Percentiles rank a stretch among this genome's conserved stretches.
Conservation (phyloP, 2,329 filamentous ascomycete genomes). For the Shiraia sp. region DNA sequence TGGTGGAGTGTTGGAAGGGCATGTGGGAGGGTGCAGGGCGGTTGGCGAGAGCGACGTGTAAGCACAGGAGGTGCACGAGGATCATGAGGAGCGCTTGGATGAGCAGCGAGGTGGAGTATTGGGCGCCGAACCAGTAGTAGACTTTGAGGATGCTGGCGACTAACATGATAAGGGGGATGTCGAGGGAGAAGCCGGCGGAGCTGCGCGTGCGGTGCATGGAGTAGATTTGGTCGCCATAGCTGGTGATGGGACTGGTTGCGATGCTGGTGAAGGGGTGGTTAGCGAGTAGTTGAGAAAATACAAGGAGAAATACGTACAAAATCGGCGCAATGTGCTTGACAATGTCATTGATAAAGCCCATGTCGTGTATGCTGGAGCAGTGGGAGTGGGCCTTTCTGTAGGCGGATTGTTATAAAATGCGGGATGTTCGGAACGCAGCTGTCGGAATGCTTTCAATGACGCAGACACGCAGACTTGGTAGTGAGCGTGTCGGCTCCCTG, state of each 20-base stretch:
- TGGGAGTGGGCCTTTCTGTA: neutral
- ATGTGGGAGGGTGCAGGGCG: conserved; percentile 51
- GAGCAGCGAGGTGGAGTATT: conserved; percentile 62
- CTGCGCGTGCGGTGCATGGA: conserved; percentile 63
- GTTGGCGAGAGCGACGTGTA: conserved; percentile 65
- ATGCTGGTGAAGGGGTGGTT: conserved; percentile 49
- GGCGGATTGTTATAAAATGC: neutral
- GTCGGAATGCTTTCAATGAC: conserved; percentile 3
- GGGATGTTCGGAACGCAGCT: conserved; percentile 2
- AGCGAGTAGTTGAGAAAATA: neutral
- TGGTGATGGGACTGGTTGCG: conserved; percentile 65
- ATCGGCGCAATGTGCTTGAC: conserved; percentile 44
- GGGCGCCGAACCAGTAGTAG: conserved; percentile 68
- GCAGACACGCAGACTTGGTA: too few species aligned
- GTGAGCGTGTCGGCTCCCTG: too few species aligned
- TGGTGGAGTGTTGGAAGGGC: conserved; percentile 63
- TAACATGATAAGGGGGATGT: conserved; percentile 70
- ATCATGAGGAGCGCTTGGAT: conserved; percentile 65
- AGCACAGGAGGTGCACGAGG: conserved; percentile 59
- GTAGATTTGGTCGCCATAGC: conserved; percentile 69
- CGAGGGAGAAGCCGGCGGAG: conserved; percentile 67
- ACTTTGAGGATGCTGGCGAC: conserved; percentile 66
- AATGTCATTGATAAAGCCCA: conserved; percentile 43
- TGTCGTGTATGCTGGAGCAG: conserved; percentile 10
- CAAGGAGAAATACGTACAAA: conserved; percentile 31